These are phyloP conservation scores for Omphalea diandra DNA, from an alignment of 441 rosid species.

Conservation along the genomic window DNA sequence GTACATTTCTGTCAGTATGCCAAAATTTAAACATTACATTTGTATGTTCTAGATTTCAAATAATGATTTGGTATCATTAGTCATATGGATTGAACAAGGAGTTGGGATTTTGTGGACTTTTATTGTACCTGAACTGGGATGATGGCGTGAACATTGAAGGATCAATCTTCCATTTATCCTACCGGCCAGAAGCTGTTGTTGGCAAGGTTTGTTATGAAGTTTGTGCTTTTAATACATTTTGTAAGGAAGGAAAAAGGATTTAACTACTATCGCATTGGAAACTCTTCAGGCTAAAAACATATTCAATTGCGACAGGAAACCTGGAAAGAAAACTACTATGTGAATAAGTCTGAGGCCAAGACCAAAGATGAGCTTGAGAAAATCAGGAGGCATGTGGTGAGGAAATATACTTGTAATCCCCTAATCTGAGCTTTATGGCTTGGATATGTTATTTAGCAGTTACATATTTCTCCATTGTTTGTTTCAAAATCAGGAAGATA, in stretches of 20 bases:
- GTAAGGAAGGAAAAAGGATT: not conserved
- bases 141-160: not conserved
- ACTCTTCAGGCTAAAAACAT: not conserved
- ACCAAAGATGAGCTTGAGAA: constrained; percentile 23
- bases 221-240: not conserved
- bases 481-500: not conserved
- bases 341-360: constrained; percentile 19
- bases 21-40: constrained; percentile 1
- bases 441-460: not conserved
- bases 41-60: not conserved
- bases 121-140: not conserved
- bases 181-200: not conserved
- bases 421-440: not conserved
- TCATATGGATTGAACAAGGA: not conserved
- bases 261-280: not conserved
- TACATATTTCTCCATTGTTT: not conserved
- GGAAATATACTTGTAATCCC: not conserved
- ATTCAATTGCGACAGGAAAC: constrained; percentile 7
- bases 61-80: not conserved
- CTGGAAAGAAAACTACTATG: constrained; percentile 21
- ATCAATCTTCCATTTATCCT: not conserved
- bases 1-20: constrained; percentile 1
- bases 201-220: constrained; percentile 8
- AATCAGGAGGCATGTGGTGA: constrained; percentile 22
- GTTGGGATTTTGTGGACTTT: not conserved